A percentile compares a stretch with the other conserved stretches of the same genome.
Evolutionary conservation across 2,329 filamentous ascomycete species (phyloP).

Genomic region (Ophiostoma ips): DNA sequence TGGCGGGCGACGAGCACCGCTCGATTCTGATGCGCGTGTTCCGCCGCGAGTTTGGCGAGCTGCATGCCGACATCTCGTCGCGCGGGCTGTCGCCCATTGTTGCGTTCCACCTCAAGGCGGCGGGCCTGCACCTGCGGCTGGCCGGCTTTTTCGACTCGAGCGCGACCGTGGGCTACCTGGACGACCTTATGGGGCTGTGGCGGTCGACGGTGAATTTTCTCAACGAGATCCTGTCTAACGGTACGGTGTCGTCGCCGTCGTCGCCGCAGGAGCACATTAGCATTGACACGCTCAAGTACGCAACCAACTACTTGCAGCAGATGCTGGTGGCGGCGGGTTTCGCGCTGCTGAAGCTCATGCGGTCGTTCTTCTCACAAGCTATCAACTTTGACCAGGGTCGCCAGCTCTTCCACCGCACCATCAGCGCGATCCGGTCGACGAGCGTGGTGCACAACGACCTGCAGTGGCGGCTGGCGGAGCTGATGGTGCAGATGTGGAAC

Average conservation of each 20-base stretch:
- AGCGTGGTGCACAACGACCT: conserved; percentile 68
- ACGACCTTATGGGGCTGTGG: conserved; percentile 64
- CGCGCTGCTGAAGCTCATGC: conserved; percentile 63
- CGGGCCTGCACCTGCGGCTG: conserved; percentile 60
- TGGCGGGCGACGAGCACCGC: conserved; percentile 52
- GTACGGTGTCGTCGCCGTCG: conserved; percentile 27
- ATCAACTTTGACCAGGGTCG: conserved; percentile 56
- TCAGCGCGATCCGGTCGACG: conserved; percentile 55
- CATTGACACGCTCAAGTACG: conserved; percentile 47
- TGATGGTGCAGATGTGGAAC: conserved; percentile 83
- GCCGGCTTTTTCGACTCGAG: conserved; percentile 73
- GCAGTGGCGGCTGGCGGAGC: conserved; percentile 63
- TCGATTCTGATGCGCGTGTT: conserved; percentile 54
- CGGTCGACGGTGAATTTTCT: conserved; percentile 57
- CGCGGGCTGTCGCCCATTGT: conserved; percentile 43
- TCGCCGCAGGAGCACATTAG: conserved; percentile 31
- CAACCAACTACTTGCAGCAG: conserved; percentile 67
- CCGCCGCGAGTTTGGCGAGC: conserved; percentile 48
- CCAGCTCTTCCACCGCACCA: conserved; percentile 55
- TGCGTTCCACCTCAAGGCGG: conserved; percentile 56
- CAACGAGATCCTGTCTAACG: conserved; percentile 45
- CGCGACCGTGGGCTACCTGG: conserved; percentile 54
- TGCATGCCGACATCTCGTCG: conserved; percentile 46
- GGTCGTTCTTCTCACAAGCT: conserved; percentile 60
- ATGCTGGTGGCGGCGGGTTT: conserved; percentile 76